Percentiles rank a stretch among this genome's conserved stretches.
Conservation (phyloP, 495 filamentous ascomycete genomes). For the Neurospora sp. region DNA sequence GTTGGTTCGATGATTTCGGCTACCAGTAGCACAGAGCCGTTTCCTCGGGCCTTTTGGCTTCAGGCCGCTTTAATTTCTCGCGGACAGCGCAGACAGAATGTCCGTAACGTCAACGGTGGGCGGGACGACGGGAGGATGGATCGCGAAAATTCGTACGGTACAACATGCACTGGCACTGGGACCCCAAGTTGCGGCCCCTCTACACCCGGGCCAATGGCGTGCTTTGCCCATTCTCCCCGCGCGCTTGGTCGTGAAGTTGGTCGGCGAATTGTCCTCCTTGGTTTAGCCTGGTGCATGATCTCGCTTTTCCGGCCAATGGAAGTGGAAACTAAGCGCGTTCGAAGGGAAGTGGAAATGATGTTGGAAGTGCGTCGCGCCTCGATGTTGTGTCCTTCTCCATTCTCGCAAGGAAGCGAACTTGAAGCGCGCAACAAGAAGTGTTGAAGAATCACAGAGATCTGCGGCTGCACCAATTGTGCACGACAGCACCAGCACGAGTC, state of each 20-base stretch:
- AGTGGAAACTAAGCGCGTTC: conserved; percentile 3
- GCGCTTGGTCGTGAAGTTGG: neutral
- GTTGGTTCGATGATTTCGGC: neutral
- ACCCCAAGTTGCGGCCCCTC: neutral
- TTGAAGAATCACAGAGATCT: neutral
- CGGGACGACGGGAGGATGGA: neutral
- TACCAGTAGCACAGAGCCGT: neutral
- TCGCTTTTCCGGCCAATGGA: conserved; percentile 4
- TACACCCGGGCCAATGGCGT: neutral
- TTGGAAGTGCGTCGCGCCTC: neutral
- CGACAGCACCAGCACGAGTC: neutral
- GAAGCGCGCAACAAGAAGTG: neutral
- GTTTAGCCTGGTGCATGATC: neutral
- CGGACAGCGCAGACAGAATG: neutral
- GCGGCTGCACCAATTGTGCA: neutral
- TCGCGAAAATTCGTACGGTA: neutral
- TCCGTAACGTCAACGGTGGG: neutral
- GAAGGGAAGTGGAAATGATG: neutral
- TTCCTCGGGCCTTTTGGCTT: neutral
- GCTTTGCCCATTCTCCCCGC: neutral
- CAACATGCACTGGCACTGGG: neutral
- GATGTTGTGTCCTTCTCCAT: neutral
- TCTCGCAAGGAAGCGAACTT: neutral
- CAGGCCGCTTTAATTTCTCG: neutral
- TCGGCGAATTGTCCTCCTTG: neutral